Conservation (phyloP, 1,139 yeast species). For the Geotrichum phurueaensis region DNA sequence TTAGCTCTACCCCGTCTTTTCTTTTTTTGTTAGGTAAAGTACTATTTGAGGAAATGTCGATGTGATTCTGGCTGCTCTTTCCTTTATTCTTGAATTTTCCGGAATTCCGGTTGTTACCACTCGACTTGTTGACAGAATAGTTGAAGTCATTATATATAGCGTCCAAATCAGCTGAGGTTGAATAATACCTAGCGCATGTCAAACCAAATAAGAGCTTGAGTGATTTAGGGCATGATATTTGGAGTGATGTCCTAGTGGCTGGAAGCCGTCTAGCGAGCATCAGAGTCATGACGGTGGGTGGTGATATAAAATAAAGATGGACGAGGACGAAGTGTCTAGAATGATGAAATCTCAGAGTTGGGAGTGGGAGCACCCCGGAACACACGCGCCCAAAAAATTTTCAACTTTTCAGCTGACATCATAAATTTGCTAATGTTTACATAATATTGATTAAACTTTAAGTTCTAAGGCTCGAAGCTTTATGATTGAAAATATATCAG, state of each 20-base stretch:
- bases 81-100: neutral
- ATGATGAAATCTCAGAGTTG: neutral
- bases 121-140: conserved; percentile 1
- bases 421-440: neutral
- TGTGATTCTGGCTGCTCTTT: neutral
- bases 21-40: neutral
- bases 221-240: neutral
- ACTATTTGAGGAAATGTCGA: neutral
- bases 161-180: conserved; percentile 4
- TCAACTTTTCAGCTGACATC: neutral
- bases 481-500: neutral
- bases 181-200: neutral
- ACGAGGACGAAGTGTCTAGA: neutral
- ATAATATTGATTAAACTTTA: neutral
- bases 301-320: neutral
- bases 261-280: neutral
- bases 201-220: neutral
- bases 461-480: neutral
- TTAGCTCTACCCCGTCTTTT: conserved; percentile 3
- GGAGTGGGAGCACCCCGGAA: neutral
- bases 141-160: conserved; percentile 7
- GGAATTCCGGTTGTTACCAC: neutral
- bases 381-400: neutral
- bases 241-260: neutral
- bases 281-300: neutral